Base-by-base conservation (phyloP, 257 asterid genomes). In the Plectranthus barbatus region DNA sequence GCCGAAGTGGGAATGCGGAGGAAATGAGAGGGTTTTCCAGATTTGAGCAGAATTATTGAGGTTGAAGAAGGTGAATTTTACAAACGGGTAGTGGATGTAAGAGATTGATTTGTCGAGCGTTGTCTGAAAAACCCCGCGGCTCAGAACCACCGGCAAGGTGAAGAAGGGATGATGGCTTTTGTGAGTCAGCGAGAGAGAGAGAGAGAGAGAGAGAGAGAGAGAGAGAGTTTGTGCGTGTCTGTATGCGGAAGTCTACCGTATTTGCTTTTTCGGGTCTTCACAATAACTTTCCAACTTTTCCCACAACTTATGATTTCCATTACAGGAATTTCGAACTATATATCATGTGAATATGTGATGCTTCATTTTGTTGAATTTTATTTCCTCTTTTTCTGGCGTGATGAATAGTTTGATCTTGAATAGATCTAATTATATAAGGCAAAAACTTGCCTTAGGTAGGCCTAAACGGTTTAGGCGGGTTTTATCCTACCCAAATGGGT, bases 171-270 rank as follows among this genome's bases (percentile, higher is more conserved):
- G 49, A 48, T 41, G 62, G 47, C 19, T 49, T 58, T 13, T 21
- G 7, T n/a, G 5, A 36, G 67, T 60, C 79, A 74, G 71, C 68
- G 53, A 56, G 72, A 72, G 67, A 57, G 70, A 57, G 75, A 34
- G 53, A 15, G 23, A 26, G 18, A 13, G 59, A 33, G 47, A 45
- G 37, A 52, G 46, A 54, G 65, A 34, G 59, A 39, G 68, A 12
- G 58, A 2, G 40, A 13, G 7, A 21, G 33, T 1, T 0, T 31
- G 37, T 31, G 37, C 8, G 8, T 31, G 5, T 54, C 42, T 33
- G 74, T 31, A 40, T 29, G 58, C 39, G 21, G 65, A 69, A 73
- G 74, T 69, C 76, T 66, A 41, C 69, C 12, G 19, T n/a, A 31
- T 48, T 48, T 45, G 69, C 69, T 50, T 66, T 62, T 69, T 62